These are phyloP conservation scores for Tolypocladium ovalisporum DNA, from an alignment of 2,329 filamentous ascomycete species.

Conservation along the genomic window DNA sequence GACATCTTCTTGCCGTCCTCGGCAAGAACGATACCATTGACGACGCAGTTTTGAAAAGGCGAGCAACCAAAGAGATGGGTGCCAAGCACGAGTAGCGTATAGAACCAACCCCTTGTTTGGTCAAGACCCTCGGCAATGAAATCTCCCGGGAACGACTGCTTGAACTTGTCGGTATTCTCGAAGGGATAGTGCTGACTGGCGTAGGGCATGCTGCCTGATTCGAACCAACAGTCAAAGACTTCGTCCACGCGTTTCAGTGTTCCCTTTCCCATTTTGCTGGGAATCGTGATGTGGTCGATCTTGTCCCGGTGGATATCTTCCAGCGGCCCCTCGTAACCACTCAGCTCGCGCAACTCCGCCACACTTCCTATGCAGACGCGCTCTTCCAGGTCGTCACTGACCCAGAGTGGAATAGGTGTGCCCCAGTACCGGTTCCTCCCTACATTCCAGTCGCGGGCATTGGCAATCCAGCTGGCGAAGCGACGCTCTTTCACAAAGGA, in stretches of 20 bases:
- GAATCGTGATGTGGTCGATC: slow-evolving; percentile 89
- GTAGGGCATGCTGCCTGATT: slow-evolving; percentile 93
- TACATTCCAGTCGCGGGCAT: slow-evolving; percentile 91
- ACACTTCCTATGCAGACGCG: slow-evolving; percentile 78
- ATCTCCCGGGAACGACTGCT: slow-evolving; percentile 76
- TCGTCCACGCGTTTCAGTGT: slow-evolving; percentile 71
- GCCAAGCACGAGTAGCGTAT: slow-evolving; percentile 79
- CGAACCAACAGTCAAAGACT: slow-evolving; percentile 96
- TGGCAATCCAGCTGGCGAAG: slow-evolving; percentile 84
- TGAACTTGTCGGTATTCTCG: slow-evolving; percentile 72
- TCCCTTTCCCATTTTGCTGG: slow-evolving; percentile 78
- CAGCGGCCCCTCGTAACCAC: slow-evolving; percentile 74
- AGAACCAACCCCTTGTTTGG: slow-evolving; percentile 95
- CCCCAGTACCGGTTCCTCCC: slow-evolving; percentile 94
- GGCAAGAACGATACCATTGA: slow-evolving; percentile 87
- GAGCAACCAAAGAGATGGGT: slow-evolving; percentile 76
- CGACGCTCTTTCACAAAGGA: slow-evolving; percentile 82
- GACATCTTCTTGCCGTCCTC: slow-evolving; percentile 99
- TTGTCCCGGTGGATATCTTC: slow-evolving; percentile 86
- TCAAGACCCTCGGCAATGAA: slow-evolving; percentile 92
- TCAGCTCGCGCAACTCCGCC: slow-evolving; percentile 72
- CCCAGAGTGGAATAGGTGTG: slow-evolving; percentile 85
- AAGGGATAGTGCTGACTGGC: slow-evolving; percentile 87
- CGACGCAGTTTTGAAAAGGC: slow-evolving; percentile 92
- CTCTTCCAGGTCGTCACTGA: slow-evolving; percentile 80